Base-by-base conservation (phyloP, 2,329 filamentous ascomycete genomes). In the Xylariales sp. region DNA sequence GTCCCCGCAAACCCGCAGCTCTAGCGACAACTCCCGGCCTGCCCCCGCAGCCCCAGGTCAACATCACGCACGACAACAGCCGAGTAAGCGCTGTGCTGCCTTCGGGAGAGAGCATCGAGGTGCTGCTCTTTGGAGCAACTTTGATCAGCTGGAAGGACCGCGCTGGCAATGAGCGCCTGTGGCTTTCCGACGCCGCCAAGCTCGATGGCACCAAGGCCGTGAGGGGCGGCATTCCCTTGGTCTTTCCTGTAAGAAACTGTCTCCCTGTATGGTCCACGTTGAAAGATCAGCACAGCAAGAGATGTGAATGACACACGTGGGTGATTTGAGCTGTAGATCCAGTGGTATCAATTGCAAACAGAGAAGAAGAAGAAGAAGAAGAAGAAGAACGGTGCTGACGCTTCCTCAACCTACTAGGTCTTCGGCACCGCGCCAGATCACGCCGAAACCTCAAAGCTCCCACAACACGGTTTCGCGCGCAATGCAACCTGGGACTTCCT, bases 381-480 rank as follows among this genome's bases (percentile, higher is more conserved):
- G n/a, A n/a, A n/a, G n/a, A n/a, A n/a, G n/a, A n/a, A n/a, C n/a
- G n/a, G n/a, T n/a, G n/a, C n/a, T n/a, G n/a, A n/a, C n/a, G n/a
- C n/a, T n/a, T n/a, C n/a, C n/a, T n/a, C n/a, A n/a, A n/a, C n/a
- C n/a, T n/a, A n/a, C n/a, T n/a, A 89, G 88, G 81, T 90, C 59
- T 98, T 98, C 59, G 93, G 93, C 20, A 85, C 84, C 28, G 79
- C 85, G 11, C 82, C 86, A 37, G 73, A 82, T 49, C 82, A 90
- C 61, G 79, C 84, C 48, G 74, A 85, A n/a, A 93, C 88, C 19
- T 78, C 79, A 36, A 69, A 78, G 48, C 83, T 98, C 18, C 83
- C 90, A 4, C 90, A 96, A 66, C 93, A 97, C 68, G 93, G 93
- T 50, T 95, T 98, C 64, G 93, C 91, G 27, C 88, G 93, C 52